phyloP scores from a whole-genome alignment of 305 asterid genomes.

The Striga hermonthica region DNA sequence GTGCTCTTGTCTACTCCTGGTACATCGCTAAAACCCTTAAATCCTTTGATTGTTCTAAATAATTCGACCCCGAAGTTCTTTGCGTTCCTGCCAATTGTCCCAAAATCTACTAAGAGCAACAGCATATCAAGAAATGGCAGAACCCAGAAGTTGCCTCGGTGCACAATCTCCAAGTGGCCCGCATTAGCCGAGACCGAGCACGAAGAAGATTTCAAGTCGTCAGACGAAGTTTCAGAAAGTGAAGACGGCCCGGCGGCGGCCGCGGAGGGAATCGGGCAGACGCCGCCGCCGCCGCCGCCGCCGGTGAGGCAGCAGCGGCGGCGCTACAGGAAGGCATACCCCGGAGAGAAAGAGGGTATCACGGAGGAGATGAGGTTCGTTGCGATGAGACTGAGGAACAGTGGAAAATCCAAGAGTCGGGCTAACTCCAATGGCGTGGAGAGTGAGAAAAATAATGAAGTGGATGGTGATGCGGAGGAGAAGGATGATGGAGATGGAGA shows the following conservation, averaged over 20 bases:
- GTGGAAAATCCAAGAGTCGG: conserved; percentile 37
- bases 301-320: conserved; percentile 41
- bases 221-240: conserved; percentile 31
- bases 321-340: conserved; percentile 75
- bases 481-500: conserved; percentile 34
- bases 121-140: conserved; percentile 12
- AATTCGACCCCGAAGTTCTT: conserved; percentile 22
- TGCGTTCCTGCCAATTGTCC: conserved; percentile 23
- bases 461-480: conserved; percentile 15
- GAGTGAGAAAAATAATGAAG: conserved; percentile 34
- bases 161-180: conserved; percentile 21
- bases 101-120: neutral
- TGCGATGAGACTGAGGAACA: conserved; percentile 76
- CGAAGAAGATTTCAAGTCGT: conserved; percentile 33
- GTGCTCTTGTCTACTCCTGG: conserved; percentile 29
- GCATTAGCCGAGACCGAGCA: conserved; percentile 37
- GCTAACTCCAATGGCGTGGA: conserved; percentile 20
- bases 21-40: conserved; percentile 27
- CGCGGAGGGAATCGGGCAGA: conserved; percentile 27
- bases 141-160: conserved; percentile 15
- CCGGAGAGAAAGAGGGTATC: conserved; percentile 80
- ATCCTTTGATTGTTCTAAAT: conserved; percentile 18
- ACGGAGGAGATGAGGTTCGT: conserved; percentile 95
- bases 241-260: conserved; percentile 1
- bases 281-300: conserved; percentile 34